Evolutionary conservation across 2,329 filamentous ascomycete genomes (phyloP).

Genomic region (Chrysoporthe cubensis): DNA sequence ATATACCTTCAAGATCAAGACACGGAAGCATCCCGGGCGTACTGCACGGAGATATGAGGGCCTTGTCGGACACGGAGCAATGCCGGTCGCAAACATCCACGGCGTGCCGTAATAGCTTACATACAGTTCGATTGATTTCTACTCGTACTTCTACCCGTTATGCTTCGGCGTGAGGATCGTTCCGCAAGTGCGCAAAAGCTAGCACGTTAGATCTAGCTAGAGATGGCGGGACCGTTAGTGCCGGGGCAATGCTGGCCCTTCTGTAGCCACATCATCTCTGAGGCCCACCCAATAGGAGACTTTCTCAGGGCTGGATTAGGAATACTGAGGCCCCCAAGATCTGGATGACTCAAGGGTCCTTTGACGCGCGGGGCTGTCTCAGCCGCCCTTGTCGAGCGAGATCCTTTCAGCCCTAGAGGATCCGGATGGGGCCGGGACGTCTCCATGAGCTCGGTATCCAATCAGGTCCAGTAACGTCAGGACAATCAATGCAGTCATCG

Average conservation of each 20-base stretch:
- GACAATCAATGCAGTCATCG: background rate
- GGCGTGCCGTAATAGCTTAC: slow-evolving; percentile 3
- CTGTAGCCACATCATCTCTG: background rate
- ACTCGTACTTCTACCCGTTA: background rate
- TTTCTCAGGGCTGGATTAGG: slow-evolving; percentile 1
- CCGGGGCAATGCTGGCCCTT: background rate
- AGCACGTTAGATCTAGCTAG: background rate
- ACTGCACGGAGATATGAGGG: slow-evolving; percentile 1
- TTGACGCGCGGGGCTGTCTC: background rate
- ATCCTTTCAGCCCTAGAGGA: slow-evolving; percentile 15
- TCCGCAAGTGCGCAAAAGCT: slow-evolving; percentile 2
- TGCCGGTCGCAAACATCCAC: background rate
- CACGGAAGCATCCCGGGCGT: background rate
- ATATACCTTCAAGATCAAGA: background rate
- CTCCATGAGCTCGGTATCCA: slow-evolving; percentile 7
- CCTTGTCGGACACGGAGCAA: slow-evolving; percentile 1
- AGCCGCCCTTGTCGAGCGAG: background rate
- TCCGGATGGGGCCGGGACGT: background rate
- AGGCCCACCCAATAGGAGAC: slow-evolving; percentile 10
- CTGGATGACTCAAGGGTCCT: background rate
- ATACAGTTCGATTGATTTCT: background rate
- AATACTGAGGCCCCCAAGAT: background rate
- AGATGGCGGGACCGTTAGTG: background rate
- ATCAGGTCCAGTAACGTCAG: background rate
- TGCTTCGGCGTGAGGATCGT: slow-evolving; percentile 21